phyloP scores from a whole-genome alignment of 176 grass and related monocot species.

The Musa schizocarpa region DNA sequence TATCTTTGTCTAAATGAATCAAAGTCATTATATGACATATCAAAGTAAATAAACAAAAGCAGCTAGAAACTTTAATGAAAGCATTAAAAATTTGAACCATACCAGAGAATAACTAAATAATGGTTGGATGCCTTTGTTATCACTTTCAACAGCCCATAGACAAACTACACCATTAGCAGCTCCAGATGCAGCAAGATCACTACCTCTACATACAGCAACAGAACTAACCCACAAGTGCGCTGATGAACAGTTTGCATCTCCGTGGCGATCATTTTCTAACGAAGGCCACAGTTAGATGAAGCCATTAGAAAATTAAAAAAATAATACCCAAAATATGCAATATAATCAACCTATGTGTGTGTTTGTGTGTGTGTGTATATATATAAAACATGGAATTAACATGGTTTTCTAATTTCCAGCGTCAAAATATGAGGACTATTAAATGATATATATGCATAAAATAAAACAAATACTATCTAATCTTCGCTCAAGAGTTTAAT shows the following conservation, averaged over 20 bases:
- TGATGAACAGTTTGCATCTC: constrained; percentile 28
- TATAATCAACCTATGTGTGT: too few relatives aligned
- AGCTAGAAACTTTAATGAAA: background rate
- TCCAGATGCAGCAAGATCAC: constrained; percentile 77
- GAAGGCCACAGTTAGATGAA: background rate
- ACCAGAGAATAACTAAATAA: constrained; percentile 52
- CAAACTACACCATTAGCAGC: constrained; percentile 65
- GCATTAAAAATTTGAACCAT: constrained; percentile 14
- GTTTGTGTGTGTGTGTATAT: too few relatives aligned
- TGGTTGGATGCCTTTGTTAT: constrained; percentile 56
- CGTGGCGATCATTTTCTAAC: constrained; percentile 44
- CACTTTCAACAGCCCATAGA: constrained; percentile 63
- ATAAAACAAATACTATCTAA: background rate
- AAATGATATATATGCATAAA: constrained; percentile 6
- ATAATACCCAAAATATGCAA: background rate
- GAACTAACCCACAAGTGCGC: constrained; percentile 78
- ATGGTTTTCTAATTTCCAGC: background rate
- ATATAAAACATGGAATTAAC: background rate
- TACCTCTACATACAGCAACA: constrained; percentile 60
- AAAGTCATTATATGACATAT: background rate
- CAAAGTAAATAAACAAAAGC: background rate
- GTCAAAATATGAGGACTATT: background rate
- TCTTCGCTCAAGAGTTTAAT: background rate
- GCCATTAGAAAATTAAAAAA: background rate
- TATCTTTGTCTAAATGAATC: too few relatives aligned